These are phyloP conservation scores for Neurospora crassa DNA, from an alignment of 2,329 filamentous ascomycete genomes.

Conservation along the genomic window DNA sequence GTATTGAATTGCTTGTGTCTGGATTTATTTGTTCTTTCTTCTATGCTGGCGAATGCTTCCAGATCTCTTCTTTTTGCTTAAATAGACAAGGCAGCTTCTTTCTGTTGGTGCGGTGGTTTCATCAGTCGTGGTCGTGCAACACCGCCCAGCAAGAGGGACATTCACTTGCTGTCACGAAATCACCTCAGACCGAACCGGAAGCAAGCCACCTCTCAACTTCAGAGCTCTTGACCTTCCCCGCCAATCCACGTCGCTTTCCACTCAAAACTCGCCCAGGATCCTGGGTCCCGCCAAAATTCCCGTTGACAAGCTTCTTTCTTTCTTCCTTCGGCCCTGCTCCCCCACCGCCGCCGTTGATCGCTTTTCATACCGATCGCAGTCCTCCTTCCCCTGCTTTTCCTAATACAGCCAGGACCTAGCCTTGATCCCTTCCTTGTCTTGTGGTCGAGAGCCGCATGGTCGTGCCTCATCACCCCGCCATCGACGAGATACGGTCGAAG, in stretches of 20 bases:
- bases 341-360: not conserved
- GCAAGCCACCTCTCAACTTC: not conserved
- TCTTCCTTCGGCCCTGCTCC: not conserved
- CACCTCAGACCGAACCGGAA: not conserved
- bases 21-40: not conserved
- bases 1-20: not conserved
- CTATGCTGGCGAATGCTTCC: not conserved
- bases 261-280: not conserved
- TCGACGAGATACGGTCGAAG: not conserved
- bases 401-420: not conserved
- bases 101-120: not conserved
- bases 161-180: not conserved
- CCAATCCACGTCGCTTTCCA: not conserved
- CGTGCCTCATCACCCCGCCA: not conserved
- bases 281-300: not conserved
- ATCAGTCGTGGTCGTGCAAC: not conserved
- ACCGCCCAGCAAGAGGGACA: not conserved
- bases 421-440: not conserved
- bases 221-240: not conserved
- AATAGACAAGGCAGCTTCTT: not conserved
- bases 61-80: not conserved
- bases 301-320: not conserved
- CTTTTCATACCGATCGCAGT: not conserved
- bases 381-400: not conserved
- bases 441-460: not conserved